These are phyloP conservation scores for Gynochthodes officinalis DNA, from an alignment of 257 asterid genomes.

Conservation along the genomic window DNA sequence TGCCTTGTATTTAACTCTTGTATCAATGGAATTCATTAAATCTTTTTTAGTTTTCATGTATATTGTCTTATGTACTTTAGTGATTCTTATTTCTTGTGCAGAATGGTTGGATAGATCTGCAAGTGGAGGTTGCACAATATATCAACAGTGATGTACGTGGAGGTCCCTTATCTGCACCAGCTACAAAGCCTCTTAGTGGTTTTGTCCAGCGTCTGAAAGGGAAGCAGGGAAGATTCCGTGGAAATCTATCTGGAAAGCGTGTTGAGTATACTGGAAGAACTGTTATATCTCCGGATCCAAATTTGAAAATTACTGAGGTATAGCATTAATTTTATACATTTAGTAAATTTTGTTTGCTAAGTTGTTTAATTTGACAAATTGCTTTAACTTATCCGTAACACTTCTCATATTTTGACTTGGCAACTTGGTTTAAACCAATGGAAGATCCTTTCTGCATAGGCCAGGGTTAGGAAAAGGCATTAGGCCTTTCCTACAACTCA, in stretches of 20 bases:
- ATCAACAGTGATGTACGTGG: conserved; percentile 82
- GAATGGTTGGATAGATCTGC: conserved; percentile 68
- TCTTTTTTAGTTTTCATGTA: neutral
- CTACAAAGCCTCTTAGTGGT: conserved; percentile 64
- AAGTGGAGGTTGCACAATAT: conserved; percentile 80
- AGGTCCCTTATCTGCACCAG: conserved; percentile 27
- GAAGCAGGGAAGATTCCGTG: conserved; percentile 91
- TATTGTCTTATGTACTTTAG: neutral
- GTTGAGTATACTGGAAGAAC: conserved; percentile 96
- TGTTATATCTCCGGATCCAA: conserved; percentile 96
- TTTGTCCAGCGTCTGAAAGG: conserved; percentile 96
- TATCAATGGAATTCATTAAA: neutral
- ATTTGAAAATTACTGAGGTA: conserved; percentile 86
- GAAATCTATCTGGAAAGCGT: conserved; percentile 93
- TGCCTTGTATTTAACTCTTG: neutral
- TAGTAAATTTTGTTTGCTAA: neutral
- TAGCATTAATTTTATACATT: conserved; percentile 12
- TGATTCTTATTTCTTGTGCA: conserved; percentile 20
- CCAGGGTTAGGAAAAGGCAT: neutral
- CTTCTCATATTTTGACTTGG: neutral
- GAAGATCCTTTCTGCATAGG: neutral
- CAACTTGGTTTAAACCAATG: neutral
- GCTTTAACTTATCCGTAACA: neutral
- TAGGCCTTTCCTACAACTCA: neutral
- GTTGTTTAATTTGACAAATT: neutral